Evolutionary conservation across 2,329 filamentous ascomycete genomes (phyloP).

Genomic region (Fusarium oligoseptatum): DNA sequence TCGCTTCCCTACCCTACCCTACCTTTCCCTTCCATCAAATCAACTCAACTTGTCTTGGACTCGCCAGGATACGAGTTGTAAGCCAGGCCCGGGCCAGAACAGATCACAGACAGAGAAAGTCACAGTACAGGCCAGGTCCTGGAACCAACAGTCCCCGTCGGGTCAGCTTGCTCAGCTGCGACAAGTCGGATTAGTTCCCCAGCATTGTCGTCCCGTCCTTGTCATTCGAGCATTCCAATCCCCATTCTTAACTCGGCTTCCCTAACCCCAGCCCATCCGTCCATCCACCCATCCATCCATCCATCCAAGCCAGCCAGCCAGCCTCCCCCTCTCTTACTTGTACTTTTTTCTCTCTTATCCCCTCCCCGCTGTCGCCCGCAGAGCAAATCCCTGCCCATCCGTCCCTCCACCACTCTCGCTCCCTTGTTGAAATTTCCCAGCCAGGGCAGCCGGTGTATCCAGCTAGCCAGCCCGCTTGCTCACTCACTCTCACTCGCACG

Average conservation of each 20-base stretch:
- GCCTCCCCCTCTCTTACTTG: conserved; percentile 12
- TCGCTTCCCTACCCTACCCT: too few species aligned
- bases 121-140: neutral
- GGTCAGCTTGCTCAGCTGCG: neutral
- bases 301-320: neutral
- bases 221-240: conserved; percentile 35
- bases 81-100: neutral
- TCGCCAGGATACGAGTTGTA: neutral
- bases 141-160: neutral
- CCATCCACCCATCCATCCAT: neutral
- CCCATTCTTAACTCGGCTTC: conserved; percentile 39
- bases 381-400: conserved; percentile 19
- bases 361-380: conserved; percentile 24
- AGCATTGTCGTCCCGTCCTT: conserved; percentile 9
- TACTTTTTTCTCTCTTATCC: conserved; percentile 15
- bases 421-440: conserved; percentile 15
- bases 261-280: conserved; percentile 14
- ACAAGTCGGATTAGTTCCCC: conserved; percentile 3
- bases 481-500: neutral
- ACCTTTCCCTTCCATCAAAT: neutral
- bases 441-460: conserved; percentile 27
- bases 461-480: conserved; percentile 2
- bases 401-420: conserved; percentile 16
- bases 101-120: neutral
- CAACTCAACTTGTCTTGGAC: neutral